Evolutionary conservation across 2,329 filamentous ascomycete species (phyloP).

Genomic region (Ophiostoma perfectum): DNA sequence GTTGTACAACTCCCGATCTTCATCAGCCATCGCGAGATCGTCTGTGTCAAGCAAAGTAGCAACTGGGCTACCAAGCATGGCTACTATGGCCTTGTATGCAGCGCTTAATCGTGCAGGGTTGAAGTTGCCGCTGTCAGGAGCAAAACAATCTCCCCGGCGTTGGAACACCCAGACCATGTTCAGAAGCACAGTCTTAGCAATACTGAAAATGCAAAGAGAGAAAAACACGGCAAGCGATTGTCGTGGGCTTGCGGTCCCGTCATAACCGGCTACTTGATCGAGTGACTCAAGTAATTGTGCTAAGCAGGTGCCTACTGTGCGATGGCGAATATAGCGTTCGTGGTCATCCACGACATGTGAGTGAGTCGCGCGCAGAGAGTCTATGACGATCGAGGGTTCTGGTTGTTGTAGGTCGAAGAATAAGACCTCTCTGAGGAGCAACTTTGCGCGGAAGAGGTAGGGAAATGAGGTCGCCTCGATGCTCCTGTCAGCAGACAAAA

Average conservation of each 20-base stretch:
- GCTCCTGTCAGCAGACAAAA: constrained; percentile 44
- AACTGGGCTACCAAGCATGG: constrained; percentile 42
- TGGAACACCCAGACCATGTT: constrained; percentile 38
- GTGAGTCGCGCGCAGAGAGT: constrained; percentile 34
- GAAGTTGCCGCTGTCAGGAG: not conserved
- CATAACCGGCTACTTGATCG: constrained; percentile 41
- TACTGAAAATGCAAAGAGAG: constrained; percentile 55
- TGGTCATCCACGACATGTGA: constrained; percentile 39
- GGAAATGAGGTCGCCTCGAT: constrained; percentile 47
- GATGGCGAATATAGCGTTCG: constrained; percentile 44
- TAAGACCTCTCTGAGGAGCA: constrained; percentile 50
- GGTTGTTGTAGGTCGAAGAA: constrained; percentile 50
- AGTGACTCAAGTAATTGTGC: constrained; percentile 49
- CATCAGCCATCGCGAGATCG: constrained; percentile 39
- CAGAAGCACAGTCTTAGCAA: constrained; percentile 47
- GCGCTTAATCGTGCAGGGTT: constrained; percentile 37
- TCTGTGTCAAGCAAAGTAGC: constrained; percentile 43
- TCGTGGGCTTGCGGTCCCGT: constrained; percentile 37
- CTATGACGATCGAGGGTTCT: constrained; percentile 41
- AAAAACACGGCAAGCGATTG: constrained; percentile 50
- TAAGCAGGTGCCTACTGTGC: constrained; percentile 47
- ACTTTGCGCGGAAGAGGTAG: constrained; percentile 49
- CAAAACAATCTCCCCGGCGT: not conserved
- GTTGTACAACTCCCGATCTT: constrained; percentile 42
- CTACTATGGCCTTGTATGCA: constrained; percentile 49